Evolutionary conservation across 805 yeast species (phyloP).

Genomic region (Teunomyces cretensis): DNA sequence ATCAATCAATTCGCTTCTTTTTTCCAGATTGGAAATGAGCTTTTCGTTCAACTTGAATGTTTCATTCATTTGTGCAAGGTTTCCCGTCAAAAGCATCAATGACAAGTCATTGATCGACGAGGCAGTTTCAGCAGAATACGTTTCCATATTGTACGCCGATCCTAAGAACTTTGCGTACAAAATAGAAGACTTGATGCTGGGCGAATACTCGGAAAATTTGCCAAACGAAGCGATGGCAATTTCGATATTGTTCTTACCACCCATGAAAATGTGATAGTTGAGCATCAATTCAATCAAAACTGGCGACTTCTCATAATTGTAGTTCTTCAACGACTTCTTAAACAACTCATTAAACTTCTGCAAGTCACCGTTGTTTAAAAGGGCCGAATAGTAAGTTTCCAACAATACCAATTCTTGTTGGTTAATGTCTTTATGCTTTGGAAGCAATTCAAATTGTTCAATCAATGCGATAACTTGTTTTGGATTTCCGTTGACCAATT

Average conservation of each 20-base stretch:
- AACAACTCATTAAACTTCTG: constrained; percentile 18
- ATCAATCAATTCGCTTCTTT: constrained; percentile 9
- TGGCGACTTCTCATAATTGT: constrained; percentile 6
- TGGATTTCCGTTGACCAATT: constrained; percentile 8
- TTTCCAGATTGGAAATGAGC: constrained; percentile 11
- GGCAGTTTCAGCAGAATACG: background rate
- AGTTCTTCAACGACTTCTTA: constrained; percentile 8
- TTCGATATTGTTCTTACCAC: constrained; percentile 11
- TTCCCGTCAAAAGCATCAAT: constrained; percentile 3
- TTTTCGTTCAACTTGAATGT: constrained; percentile 10
- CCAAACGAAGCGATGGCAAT: constrained; percentile 19
- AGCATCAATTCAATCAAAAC: constrained; percentile 20
- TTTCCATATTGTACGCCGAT: constrained; percentile 13
- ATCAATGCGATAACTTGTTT: constrained; percentile 8
- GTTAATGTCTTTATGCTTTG: background rate
- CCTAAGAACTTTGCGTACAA: constrained; percentile 21
- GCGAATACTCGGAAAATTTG: constrained; percentile 11
- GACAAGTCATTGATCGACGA: background rate
- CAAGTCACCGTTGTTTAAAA: constrained; percentile 11
- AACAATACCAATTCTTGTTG: constrained; percentile 1
- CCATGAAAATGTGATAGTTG: constrained; percentile 23
- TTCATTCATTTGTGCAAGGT: constrained; percentile 15
- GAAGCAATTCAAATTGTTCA: constrained; percentile 7
- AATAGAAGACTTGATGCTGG: constrained; percentile 14
- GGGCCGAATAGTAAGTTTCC: constrained; percentile 12